Conservation (phyloP, 148 eudicot genomes). For the Rhododendron mucronatum region DNA sequence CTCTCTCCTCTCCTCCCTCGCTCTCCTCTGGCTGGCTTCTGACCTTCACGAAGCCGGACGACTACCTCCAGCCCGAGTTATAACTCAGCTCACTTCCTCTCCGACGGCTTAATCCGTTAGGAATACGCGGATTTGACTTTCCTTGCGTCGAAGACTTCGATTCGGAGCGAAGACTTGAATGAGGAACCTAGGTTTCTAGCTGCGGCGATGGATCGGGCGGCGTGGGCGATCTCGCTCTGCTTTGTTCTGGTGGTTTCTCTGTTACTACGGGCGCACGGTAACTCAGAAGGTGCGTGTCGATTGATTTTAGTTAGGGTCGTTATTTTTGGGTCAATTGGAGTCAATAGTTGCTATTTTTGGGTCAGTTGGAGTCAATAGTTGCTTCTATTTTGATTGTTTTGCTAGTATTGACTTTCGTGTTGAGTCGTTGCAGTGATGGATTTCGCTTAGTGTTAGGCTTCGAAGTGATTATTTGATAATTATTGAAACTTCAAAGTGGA, state of each 20-base stretch:
- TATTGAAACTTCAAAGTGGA: background rate
- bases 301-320: background rate
- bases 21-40: background rate
- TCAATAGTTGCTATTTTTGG: background rate
- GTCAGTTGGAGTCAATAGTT: background rate
- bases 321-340: background rate
- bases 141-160: background rate
- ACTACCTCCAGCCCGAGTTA: background rate
- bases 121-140: background rate
- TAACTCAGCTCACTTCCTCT: background rate
- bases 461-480: background rate
- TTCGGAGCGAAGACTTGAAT: background rate
- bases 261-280: background rate
- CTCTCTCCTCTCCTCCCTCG: background rate
- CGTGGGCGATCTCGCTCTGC: background rate
- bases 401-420: background rate
- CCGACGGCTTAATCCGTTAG: too few species aligned
- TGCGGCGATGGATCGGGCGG: background rate
- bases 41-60: background rate
- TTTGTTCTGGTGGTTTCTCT: background rate
- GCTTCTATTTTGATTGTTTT: background rate
- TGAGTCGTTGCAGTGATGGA: background rate
- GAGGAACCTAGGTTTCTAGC: background rate
- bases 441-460: background rate
- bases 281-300: conserved; percentile 4